phyloP scores from a whole-genome alignment of 345 rosid species.

The Aquilaria yunnanensis region DNA sequence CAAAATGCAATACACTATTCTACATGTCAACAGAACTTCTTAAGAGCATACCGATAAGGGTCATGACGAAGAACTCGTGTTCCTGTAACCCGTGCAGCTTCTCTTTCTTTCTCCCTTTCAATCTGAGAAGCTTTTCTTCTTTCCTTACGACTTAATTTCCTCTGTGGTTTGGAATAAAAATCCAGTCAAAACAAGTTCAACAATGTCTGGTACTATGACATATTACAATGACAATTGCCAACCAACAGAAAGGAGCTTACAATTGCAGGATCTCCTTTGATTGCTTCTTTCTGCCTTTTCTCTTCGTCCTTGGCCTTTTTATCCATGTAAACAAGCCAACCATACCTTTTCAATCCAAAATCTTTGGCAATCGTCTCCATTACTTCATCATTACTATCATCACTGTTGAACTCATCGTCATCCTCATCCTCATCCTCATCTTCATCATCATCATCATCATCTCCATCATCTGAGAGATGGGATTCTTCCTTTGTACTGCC shows the following conservation, averaged over 20 bases:
- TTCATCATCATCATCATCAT: constrained; percentile 62
- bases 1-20: constrained; percentile 1
- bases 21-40: background rate
- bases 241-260: constrained; percentile 44
- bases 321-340: constrained; percentile 98
- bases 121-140: constrained; percentile 92
- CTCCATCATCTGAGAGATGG: constrained; percentile 46
- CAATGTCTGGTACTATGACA: background rate
- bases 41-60: constrained; percentile 66
- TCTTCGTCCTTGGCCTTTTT: constrained; percentile 93
- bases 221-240: constrained; percentile 3
- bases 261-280: constrained; percentile 95
- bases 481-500: constrained; percentile 58
- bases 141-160: constrained; percentile 95
- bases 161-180: constrained; percentile 38
- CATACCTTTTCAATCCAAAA: constrained; percentile 88
- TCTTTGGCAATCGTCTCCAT: constrained; percentile 92
- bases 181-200: constrained; percentile 5
- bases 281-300: constrained; percentile 86
- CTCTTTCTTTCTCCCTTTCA: constrained; percentile 93
- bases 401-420: constrained; percentile 86
- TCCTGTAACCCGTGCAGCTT: constrained; percentile 60
- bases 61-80: constrained; percentile 67
- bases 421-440: constrained; percentile 81
- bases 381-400: constrained; percentile 90